Percentiles rank a stretch among this genome's conserved stretches.
Conservation (phyloP, 2,329 filamentous ascomycete genomes). For the Talaromyces sp. region DNA sequence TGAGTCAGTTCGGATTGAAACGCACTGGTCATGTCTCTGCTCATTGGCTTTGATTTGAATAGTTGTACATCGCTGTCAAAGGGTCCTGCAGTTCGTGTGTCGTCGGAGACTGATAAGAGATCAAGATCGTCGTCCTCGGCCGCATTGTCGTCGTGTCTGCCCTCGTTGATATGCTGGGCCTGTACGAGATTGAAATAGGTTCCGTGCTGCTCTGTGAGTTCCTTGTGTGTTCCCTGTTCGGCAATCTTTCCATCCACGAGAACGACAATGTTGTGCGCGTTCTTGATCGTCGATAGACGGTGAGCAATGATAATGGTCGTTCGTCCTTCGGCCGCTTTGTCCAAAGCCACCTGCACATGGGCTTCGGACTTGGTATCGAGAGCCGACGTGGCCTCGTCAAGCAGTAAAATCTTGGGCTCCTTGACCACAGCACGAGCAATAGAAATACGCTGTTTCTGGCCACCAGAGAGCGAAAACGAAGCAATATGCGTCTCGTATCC, state of each 20-base stretch:
- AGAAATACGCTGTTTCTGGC: slow-evolving; percentile 94
- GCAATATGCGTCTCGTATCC: slow-evolving; percentile 94
- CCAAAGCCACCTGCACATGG: slow-evolving; percentile 87
- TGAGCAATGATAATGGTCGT: slow-evolving; percentile 97
- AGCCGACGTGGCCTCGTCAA: slow-evolving; percentile 92
- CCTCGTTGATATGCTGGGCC: slow-evolving; percentile 73
- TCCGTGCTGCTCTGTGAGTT: slow-evolving; percentile 64
- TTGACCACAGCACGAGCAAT: slow-evolving; percentile 88
- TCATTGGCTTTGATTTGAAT: not conserved
- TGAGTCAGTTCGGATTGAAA: slow-evolving; percentile 43
- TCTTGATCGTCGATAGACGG: slow-evolving; percentile 87
- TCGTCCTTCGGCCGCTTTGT: slow-evolving; percentile 76
- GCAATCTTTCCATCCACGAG: slow-evolving; percentile 82
- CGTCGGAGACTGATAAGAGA: not conserved
- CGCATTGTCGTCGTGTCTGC: slow-evolving; percentile 37
- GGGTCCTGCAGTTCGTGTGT: not conserved
- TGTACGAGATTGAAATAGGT: slow-evolving; percentile 84
- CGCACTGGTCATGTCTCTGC: not conserved
- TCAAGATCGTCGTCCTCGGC: slow-evolving; percentile 21
- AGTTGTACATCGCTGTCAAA: not conserved
- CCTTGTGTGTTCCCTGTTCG: slow-evolving; percentile 85
- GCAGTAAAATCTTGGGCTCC: slow-evolving; percentile 83
- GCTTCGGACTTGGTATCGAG: slow-evolving; percentile 93
- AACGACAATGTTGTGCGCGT: slow-evolving; percentile 93
- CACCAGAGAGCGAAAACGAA: slow-evolving; percentile 87